Conservation (phyloP, 164 flowering plant species). For the Piper betle region DNA sequence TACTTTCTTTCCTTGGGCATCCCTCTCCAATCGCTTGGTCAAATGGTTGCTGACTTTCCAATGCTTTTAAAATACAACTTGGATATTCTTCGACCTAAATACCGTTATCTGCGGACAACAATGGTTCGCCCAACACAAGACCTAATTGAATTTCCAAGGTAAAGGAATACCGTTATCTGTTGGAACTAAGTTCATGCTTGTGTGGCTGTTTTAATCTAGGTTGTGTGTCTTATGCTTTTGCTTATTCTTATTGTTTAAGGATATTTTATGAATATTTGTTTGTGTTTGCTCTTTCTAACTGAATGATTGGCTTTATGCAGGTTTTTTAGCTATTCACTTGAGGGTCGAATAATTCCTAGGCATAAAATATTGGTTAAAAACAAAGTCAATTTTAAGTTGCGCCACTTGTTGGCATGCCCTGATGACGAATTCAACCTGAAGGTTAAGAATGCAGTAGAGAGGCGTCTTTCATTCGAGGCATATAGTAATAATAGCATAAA, state of each 20-base stretch:
- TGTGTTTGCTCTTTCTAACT: background rate
- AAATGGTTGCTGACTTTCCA: conserved; percentile 89
- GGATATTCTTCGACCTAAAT: conserved; percentile 80
- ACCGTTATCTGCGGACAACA: conserved; percentile 61
- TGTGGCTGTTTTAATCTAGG: background rate
- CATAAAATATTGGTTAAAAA: conserved; percentile 61
- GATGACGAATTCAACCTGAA: conserved; percentile 52
- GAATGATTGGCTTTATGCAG: conserved; percentile 18
- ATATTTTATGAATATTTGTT: background rate
- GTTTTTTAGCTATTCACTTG: conserved; percentile 90
- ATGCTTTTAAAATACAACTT: conserved; percentile 66
- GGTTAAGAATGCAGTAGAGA: conserved; percentile 51
- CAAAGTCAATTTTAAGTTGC: conserved; percentile 57
- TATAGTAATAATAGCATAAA: conserved; percentile 9
- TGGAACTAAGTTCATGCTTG: background rate
- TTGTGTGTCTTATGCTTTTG: background rate
- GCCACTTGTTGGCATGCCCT: conserved; percentile 59
- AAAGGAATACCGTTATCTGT: background rate
- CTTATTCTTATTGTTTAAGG: background rate
- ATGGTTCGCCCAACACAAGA: conserved; percentile 84
- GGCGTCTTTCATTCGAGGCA: conserved; percentile 48
- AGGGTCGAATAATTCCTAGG: conserved; percentile 68
- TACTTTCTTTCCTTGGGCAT: conserved; percentile 88
- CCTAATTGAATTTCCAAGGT: conserved; percentile 93
- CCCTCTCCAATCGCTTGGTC: conserved; percentile 36